Evolutionary conservation across 768 basidiomycete genomes (phyloP), one percentile per base, ranked within the genome.

Genomic region (Tubosaeta sp.): DNA sequence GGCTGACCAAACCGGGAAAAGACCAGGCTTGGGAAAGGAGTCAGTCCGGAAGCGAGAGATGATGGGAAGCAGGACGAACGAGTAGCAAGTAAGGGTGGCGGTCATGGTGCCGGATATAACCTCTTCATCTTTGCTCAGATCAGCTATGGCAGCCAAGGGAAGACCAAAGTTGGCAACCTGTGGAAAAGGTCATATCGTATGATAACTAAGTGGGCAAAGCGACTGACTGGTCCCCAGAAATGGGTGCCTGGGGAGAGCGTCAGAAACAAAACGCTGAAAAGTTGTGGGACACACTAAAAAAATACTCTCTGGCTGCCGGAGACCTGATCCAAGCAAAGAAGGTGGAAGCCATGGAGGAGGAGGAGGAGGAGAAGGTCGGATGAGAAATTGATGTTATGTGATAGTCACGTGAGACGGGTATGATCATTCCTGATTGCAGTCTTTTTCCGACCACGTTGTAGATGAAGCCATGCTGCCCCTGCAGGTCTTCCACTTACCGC

Each of bases 91-190:
- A 36, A 99, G 79, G 21, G 95, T 90, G 40, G 90, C 82, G 2
- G 93, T 94, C 95, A 99, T 99, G 30, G 93, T 81, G 14, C 94
- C 95, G 44, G 94, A 97, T 59, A 99, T 99, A 66, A 92, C 79
- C 61, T 96, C 91, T 69, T 96, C 93, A 81, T 97, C 93, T 66
- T 94, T 96, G 56, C 73, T 76, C 64, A 98, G 73, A 73, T 99
- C 95, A 6, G 93, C 64, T 39, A 99, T 74, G 38, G 95, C 95
- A 62, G 95, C 95, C 34, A 98, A 72, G 52, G 95, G 95, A 16
- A 99, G 81, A 62, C 95, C 95, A 90, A 95, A 99, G 76, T 99
- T 99, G 54, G 95, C 95, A 54, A 94, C 86, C 94, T 95, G 63
- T 44, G 49, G 56, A 35, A 43, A 49, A 41, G 54, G 45, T 47